Evolutionary conservation across 768 basidiomycete species (phyloP).

Genomic region (Candolleomyces eurysporus): DNA sequence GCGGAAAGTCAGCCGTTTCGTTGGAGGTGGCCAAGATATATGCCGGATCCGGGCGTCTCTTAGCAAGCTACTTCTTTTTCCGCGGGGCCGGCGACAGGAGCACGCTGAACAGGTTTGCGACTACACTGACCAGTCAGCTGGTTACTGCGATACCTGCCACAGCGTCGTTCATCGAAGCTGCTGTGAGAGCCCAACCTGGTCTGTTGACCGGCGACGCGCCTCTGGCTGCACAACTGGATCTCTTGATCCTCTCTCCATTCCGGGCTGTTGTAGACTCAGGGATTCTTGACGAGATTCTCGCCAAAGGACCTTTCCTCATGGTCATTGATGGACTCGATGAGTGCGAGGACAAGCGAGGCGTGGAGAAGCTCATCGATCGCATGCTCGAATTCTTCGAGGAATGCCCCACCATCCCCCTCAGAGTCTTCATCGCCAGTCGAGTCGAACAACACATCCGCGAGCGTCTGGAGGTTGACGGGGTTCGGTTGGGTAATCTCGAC

Average conservation of each 20-base stretch:
- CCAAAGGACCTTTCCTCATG: background rate
- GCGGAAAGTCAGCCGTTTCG: constrained; percentile 4
- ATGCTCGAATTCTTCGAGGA: background rate
- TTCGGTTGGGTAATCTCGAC: background rate
- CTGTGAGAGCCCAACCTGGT: background rate
- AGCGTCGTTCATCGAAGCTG: background rate
- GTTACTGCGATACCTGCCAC: background rate
- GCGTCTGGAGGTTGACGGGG: background rate
- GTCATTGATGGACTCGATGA: constrained; percentile 9
- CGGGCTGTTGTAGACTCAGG: background rate
- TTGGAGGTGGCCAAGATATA: background rate
- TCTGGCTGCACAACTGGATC: background rate
- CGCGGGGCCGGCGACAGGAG: constrained; percentile 1
- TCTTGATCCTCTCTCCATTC: background rate
- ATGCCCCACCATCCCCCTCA: background rate
- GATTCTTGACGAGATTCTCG: background rate
- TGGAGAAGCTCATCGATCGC: background rate
- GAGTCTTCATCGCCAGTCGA: background rate
- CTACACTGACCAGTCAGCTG: background rate
- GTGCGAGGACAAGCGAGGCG: background rate
- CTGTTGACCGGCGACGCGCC: background rate
- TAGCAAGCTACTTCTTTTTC: constrained; percentile 5
- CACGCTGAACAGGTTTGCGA: background rate
- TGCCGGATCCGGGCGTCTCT: background rate
- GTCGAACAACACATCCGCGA: background rate